A percentile compares a stretch with the other conserved stretches of the same genome.
Conservation (phyloP, 2,329 filamentous ascomycete genomes). For the Penicillium sp. region DNA sequence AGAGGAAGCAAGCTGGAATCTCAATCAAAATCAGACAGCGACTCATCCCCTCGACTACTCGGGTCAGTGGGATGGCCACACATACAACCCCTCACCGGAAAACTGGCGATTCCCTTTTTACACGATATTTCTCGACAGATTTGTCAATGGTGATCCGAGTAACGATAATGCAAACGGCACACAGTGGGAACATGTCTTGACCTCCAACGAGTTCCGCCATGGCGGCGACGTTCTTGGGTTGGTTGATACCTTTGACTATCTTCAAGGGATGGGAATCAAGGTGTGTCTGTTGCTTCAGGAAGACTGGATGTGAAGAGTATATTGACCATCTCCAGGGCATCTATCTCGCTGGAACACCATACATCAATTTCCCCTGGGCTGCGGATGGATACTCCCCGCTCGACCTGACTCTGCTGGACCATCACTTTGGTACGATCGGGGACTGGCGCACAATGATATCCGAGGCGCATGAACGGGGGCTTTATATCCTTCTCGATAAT, state of each 20-base stretch:
- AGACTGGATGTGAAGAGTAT: background rate
- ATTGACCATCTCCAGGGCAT: constrained; percentile 44
- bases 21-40: constrained; percentile 59
- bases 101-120: constrained; percentile 68
- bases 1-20: constrained; percentile 38
- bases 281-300: constrained; percentile 29
- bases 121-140: constrained; percentile 62
- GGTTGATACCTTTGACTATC: constrained; percentile 61
- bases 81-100: constrained; percentile 53
- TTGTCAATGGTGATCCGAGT: constrained; percentile 61
- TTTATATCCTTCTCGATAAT: constrained; percentile 67
- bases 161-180: constrained; percentile 64
- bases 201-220: constrained; percentile 61
- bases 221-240: constrained; percentile 61
- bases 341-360: constrained; percentile 61
- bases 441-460: constrained; percentile 57
- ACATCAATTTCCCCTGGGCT: constrained; percentile 65
- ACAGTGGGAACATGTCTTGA: constrained; percentile 58
- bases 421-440: constrained; percentile 59
- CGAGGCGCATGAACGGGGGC: constrained; percentile 59
- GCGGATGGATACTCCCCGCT: constrained; percentile 59
- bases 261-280: constrained; percentile 65
- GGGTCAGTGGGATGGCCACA: constrained; percentile 52
- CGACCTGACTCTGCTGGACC: constrained; percentile 62
- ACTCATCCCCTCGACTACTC: constrained; percentile 56